Evolutionary conservation across 441 rosid genomes (phyloP).

Genomic region (Populus hybrid): DNA sequence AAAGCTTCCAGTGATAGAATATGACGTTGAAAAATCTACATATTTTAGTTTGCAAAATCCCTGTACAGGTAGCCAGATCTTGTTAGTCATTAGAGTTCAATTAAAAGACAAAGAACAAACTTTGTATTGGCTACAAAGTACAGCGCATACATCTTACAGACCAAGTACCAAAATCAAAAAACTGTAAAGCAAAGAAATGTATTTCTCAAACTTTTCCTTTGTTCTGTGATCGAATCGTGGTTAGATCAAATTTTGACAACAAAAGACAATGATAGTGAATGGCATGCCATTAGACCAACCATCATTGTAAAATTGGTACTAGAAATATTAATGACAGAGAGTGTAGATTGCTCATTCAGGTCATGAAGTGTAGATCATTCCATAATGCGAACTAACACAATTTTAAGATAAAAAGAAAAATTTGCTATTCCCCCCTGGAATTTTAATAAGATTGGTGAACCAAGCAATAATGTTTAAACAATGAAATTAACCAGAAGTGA

Average conservation of each 20-base stretch:
- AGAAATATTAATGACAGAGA: neutral
- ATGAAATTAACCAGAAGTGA: neutral
- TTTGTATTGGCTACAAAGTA: neutral
- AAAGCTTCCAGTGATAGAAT: conserved; percentile 64
- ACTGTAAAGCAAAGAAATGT: neutral
- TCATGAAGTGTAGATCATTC: neutral
- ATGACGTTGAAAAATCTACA: conserved; percentile 67
- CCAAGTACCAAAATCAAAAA: neutral
- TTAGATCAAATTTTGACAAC: neutral
- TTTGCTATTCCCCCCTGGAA: neutral
- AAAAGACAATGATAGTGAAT: neutral
- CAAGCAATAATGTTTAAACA: neutral
- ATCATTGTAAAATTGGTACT: neutral
- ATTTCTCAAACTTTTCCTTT: neutral
- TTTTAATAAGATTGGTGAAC: neutral
- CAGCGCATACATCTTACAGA: neutral
- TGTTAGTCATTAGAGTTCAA: conserved; percentile 7
- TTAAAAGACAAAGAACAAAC: neutral
- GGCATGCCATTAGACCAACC: neutral
- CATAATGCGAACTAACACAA: neutral
- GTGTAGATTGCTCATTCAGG: neutral
- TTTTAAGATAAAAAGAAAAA: neutral
- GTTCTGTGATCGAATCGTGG: neutral
- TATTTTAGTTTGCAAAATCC: conserved; percentile 55
- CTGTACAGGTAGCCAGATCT: conserved; percentile 31